Base-by-base conservation (phyloP, 2,329 filamentous ascomycete species). In the Pseudopyrenochaeta lycopersici region DNA sequence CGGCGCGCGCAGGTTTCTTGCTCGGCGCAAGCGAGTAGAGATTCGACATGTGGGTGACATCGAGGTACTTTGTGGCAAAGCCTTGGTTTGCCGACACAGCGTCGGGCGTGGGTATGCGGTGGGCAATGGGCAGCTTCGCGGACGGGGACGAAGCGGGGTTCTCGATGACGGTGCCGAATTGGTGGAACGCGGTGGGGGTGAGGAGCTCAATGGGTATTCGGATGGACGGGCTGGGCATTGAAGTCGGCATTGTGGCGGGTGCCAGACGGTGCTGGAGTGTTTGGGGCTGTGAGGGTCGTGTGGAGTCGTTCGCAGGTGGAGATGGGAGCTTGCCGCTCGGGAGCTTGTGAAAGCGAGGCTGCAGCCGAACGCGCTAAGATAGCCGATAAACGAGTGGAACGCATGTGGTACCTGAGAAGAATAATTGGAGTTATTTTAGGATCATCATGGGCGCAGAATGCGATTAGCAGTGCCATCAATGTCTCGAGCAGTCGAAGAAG, bases 131-230 rank as follows among this genome's bases (percentile, higher is more conserved):
- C 72, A 68, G 81, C 76, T 62, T 66, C 29, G 64, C 49, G 18
- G 64, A 64, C 27, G 38, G 84, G 83, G 56, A 83, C 36, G 70
- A 81, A 17, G 82, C 72, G 29, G 91, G 91, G 71, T 94, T 91
- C 71, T 87, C 80, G 64, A 97, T 85, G 41, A 95, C 91, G 49
- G 90, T 88, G 72, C 95, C 95, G 76, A 96, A 99, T 38, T 85
- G 82, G 12, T 86, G 81, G 77, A 97, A 98, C 46, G 85, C 78
- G 4, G 81, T 78, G 40, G 85, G 83, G 7, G 87, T 90, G 46
- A 97, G 84, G n/a, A 86, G 85, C 63, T 83, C 79, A 7, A 90
- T 84, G 20, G 80, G 80, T 63, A 95, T 76, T 42, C 71, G 64
- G 56, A 77, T 71, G 65, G 68, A 72, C 42, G 75, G 72, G 58